phyloP scores from a whole-genome alignment of 257 asterid species.

The Solanum etuberosum region DNA sequence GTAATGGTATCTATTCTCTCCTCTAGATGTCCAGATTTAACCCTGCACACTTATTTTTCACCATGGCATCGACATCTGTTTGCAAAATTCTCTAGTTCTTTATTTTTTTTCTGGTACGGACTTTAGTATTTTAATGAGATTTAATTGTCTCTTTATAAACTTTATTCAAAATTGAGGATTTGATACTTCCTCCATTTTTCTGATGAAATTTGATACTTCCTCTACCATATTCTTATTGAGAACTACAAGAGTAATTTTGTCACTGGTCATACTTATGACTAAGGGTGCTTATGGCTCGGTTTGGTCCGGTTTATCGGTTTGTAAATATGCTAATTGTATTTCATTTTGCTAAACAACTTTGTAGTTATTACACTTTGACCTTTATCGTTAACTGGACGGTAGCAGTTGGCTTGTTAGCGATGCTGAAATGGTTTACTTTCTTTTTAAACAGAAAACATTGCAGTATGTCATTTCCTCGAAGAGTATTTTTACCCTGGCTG shows the following conservation, averaged over 20 bases:
- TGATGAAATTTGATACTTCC: not conserved
- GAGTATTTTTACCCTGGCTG: conserved; percentile 90
- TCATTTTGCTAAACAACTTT: not conserved
- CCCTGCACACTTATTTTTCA: not conserved
- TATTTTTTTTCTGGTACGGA: not conserved
- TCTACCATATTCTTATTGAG: not conserved
- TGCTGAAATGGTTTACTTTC: not conserved
- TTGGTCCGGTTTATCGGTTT: not conserved
- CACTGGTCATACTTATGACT: not conserved
- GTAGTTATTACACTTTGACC: not conserved
- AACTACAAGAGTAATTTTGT: not conserved
- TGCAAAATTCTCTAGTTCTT: not conserved
- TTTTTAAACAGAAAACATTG: conserved; percentile 41
- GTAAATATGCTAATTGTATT: not conserved
- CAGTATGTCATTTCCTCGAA: conserved; percentile 62
- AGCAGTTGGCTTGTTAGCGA: not conserved
- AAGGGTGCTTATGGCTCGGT: not conserved
- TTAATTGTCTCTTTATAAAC: not conserved
- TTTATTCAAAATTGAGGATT: not conserved
- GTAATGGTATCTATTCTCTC: not conserved
- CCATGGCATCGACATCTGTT: not conserved
- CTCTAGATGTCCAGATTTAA: not conserved
- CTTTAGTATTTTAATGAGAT: not conserved
- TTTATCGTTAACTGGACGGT: conserved; percentile 6
- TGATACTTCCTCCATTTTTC: not conserved